Percentiles rank a stretch among this genome's conserved stretches.
These are phyloP conservation scores for Curvularia lunata DNA, from an alignment of 2,329 filamentous ascomycete genomes.

Conservation along the genomic window DNA sequence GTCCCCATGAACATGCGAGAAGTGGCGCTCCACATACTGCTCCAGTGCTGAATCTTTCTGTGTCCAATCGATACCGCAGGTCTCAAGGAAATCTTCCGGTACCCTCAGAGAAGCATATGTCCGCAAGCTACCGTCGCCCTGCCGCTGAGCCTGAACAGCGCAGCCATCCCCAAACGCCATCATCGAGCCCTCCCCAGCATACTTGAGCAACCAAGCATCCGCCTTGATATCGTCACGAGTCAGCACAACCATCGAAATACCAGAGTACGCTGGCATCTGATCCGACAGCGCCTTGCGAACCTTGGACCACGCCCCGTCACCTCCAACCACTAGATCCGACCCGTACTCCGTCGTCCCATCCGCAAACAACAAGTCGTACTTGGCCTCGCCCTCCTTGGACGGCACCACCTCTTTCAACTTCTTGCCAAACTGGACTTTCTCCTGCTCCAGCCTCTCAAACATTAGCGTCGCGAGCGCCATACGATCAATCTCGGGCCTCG, in stretches of 20 bases:
- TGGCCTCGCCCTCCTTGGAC: constrained; percentile 4
- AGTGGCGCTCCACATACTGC: constrained; percentile 30
- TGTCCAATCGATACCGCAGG: constrained; percentile 55
- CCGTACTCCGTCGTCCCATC: constrained; percentile 38
- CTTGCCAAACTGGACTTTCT: constrained; percentile 39
- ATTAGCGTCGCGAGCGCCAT: constrained; percentile 40
- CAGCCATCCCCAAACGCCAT: constrained; percentile 49
- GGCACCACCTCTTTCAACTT: constrained; percentile 49
- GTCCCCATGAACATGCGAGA: constrained; percentile 45
- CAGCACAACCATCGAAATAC: constrained; percentile 55
- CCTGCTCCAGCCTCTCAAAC: constrained; percentile 54
- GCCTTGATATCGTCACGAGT: constrained; percentile 54
- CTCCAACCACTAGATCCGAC: constrained; percentile 57
- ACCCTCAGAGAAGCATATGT: constrained; percentile 49
- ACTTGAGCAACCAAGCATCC: constrained; percentile 51
- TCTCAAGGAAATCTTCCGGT: constrained; percentile 49
- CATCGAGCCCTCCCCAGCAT: constrained; percentile 52
- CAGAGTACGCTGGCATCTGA: constrained; percentile 55
- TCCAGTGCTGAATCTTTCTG: constrained; percentile 47
- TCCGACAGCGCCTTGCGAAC: constrained; percentile 37
- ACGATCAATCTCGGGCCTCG: constrained; percentile 60
- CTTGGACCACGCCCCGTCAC: constrained; percentile 57
- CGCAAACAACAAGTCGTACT: constrained; percentile 42
- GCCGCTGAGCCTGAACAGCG: constrained; percentile 52
- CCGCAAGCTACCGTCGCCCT: constrained; percentile 58